These are phyloP conservation scores for Kuraishia cidri DNA, from an alignment of 805 yeast species.

Conservation along the genomic window DNA sequence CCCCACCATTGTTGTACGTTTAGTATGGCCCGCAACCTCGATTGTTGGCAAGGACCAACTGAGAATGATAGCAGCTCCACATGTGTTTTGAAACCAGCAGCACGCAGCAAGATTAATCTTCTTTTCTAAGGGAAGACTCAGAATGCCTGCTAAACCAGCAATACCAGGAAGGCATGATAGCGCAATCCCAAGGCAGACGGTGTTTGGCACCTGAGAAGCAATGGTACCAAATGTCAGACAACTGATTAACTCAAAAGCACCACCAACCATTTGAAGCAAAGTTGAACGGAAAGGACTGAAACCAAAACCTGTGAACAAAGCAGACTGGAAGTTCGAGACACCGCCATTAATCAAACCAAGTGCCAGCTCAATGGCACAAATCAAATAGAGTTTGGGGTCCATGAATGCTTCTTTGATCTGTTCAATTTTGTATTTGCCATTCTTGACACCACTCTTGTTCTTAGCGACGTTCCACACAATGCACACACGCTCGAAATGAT, in stretches of 20 bases:
- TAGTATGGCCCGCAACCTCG: slow-evolving; percentile 59
- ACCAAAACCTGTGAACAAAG: slow-evolving; percentile 23
- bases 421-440: slow-evolving; percentile 24
- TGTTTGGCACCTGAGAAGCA: slow-evolving; percentile 13
- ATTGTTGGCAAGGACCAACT: slow-evolving; percentile 14
- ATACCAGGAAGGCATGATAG: slow-evolving; percentile 9
- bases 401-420: slow-evolving; percentile 33
- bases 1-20: slow-evolving; percentile 45
- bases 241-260: slow-evolving; percentile 20
- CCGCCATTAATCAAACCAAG: slow-evolving; percentile 19
- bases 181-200: slow-evolving; percentile 12
- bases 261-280: slow-evolving; percentile 15
- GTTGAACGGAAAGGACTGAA: slow-evolving; percentile 20
- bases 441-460: slow-evolving; percentile 36
- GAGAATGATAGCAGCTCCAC: slow-evolving; percentile 6
- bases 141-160: slow-evolving; percentile 7
- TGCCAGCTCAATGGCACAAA: slow-evolving; percentile 1
- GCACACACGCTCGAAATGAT: slow-evolving; percentile 22
- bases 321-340: slow-evolving; percentile 36
- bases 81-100: slow-evolving; percentile 11
- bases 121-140: slow-evolving; percentile 12
- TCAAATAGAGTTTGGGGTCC: slow-evolving; percentile 21
- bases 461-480: slow-evolving; percentile 18
- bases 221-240: slow-evolving; percentile 19
- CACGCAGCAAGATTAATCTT: slow-evolving; percentile 15